Evolutionary conservation across 176 grass and related monocot species (phyloP).

Genomic region (Pontederia crassipes): DNA sequence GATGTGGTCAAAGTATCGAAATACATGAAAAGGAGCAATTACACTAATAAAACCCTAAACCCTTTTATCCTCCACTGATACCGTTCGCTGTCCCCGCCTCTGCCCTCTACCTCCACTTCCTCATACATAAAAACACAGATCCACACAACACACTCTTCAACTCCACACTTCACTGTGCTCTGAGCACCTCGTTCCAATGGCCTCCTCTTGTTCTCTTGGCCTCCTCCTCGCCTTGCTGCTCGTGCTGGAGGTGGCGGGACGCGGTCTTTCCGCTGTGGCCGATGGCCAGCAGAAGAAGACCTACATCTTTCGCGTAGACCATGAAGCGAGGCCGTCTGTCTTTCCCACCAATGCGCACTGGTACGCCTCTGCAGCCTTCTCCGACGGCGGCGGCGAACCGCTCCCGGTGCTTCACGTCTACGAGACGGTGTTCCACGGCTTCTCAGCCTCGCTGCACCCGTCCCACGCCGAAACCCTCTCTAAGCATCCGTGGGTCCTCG

Average conservation of each 20-base stretch:
- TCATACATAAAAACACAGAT: too few species aligned
- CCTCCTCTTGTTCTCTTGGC: slow-evolving; percentile 7
- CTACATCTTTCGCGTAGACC: slow-evolving; percentile 74
- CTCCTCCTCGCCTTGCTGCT: slow-evolving; percentile 13
- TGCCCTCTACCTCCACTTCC: too few species aligned
- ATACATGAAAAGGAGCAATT: too few species aligned
- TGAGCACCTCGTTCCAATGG: neutral
- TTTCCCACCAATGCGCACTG: slow-evolving; percentile 67
- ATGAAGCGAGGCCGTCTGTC: slow-evolving; percentile 49
- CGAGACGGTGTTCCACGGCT: slow-evolving; percentile 74
- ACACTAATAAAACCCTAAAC: too few species aligned
- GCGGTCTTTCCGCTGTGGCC: neutral
- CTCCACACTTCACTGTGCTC: neutral
- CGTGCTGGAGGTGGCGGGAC: neutral
- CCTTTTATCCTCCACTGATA: too few species aligned
- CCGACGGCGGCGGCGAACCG: slow-evolving; percentile 7
- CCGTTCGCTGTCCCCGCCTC: too few species aligned
- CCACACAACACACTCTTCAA: neutral
- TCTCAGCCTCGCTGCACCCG: slow-evolving; percentile 48
- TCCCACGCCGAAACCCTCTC: slow-evolving; percentile 40
- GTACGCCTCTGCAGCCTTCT: slow-evolving; percentile 75
- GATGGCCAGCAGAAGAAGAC: slow-evolving; percentile 28
- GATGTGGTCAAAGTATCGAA: too few species aligned
- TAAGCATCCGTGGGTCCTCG: slow-evolving; percentile 57
- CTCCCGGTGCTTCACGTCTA: slow-evolving; percentile 72